Evolutionary conservation across 73 alveolate genomes (phyloP).

Genomic region (Paramecium sonneborni): DNA sequence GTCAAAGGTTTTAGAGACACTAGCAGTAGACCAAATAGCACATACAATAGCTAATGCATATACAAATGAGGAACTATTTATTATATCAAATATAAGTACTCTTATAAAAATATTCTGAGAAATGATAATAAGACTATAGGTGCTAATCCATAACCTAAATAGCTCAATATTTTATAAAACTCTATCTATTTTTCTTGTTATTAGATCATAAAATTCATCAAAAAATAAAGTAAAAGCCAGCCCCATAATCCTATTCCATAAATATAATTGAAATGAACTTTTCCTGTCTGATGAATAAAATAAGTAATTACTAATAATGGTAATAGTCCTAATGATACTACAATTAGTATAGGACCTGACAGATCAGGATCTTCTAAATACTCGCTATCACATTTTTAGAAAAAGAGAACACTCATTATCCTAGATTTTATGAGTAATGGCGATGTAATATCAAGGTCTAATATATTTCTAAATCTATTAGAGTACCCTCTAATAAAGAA

Average conservation of each 20-base stretch:
- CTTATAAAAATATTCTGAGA: not conserved
- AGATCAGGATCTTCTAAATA: constrained; percentile 56
- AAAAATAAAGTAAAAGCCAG: not conserved
- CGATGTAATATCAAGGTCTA: constrained; percentile 48
- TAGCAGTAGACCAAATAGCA: constrained; percentile 22
- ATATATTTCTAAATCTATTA: not conserved
- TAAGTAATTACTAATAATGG: not conserved
- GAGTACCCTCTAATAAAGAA: constrained; percentile 40
- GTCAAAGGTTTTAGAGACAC: constrained; percentile 44
- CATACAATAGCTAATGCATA: not conserved
- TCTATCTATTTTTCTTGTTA: not conserved
- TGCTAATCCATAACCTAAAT: constrained; percentile 49
- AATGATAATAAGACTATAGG: constrained; percentile 1
- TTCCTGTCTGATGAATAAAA: constrained; percentile 42
- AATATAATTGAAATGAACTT: constrained; percentile 37
- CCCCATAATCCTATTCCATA: constrained; percentile 35
- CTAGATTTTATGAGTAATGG: constrained; percentile 29
- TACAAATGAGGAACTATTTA: not conserved
- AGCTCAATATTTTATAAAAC: constrained; percentile 31
- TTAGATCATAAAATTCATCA: constrained; percentile 50
- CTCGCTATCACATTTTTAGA: not conserved
- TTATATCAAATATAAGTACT: not conserved
- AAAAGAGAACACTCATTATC: not conserved
- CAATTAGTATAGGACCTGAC: constrained; percentile 20
- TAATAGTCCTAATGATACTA: not conserved